phyloP scores from a whole-genome alignment of 148 eudicot genomes.

The Arbutus unedo region DNA sequence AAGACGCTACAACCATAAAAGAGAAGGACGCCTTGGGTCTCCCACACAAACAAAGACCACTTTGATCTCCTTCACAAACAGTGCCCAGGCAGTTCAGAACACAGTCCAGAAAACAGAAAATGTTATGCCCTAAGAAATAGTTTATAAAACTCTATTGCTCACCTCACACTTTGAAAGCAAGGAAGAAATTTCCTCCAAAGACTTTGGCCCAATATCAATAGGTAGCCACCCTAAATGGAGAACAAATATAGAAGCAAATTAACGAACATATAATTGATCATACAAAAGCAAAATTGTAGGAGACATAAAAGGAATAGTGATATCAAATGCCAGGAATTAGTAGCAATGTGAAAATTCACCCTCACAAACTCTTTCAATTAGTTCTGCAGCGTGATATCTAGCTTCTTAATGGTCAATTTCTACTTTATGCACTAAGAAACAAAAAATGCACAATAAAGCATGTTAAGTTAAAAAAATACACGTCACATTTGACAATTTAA shows the following conservation, averaged over 20 bases:
- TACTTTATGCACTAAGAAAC: not conserved
- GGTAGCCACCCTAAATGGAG: slow-evolving; percentile 70
- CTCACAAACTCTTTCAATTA: slow-evolving; percentile 3
- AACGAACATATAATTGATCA: not conserved
- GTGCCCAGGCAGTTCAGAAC: not conserved
- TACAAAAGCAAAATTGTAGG: not conserved
- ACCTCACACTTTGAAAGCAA: slow-evolving; percentile 73
- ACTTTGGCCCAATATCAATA: slow-evolving; percentile 75
- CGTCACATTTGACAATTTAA: not conserved
- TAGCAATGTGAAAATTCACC: not conserved
- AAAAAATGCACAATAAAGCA: not conserved
- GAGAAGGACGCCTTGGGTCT: not conserved
- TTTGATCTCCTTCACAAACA: not conserved
- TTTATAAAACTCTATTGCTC: slow-evolving; percentile 27
- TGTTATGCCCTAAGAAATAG: slow-evolving; percentile 4
- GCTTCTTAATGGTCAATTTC: not conserved
- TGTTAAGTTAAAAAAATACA: not conserved
- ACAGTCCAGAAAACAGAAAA: not conserved
- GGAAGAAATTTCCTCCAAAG: slow-evolving; percentile 51
- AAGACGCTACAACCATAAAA: not conserved
- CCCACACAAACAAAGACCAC: slow-evolving; percentile 1
- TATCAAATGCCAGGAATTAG: not conserved
- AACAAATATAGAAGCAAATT: slow-evolving; percentile 8
- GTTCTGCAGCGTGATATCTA: not conserved
- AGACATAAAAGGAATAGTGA: not conserved